Percentiles rank a stretch among this genome's conserved stretches.
phyloP scores from a whole-genome alignment of 257 asterid genomes.

The Nicotiana knightiana region DNA sequence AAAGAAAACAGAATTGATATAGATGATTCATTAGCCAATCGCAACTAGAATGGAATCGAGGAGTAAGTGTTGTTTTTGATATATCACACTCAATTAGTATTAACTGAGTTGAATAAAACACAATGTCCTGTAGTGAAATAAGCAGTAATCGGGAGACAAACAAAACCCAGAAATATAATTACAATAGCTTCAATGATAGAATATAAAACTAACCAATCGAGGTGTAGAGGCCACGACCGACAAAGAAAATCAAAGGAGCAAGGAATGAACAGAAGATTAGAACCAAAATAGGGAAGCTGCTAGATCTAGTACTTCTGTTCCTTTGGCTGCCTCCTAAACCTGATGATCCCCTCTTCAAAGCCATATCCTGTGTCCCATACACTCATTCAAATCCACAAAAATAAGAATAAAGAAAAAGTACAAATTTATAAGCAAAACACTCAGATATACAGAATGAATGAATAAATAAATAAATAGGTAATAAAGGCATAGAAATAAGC shows the following conservation, averaged over 20 bases:
- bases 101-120: neutral
- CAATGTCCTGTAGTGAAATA: neutral
- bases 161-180: neutral
- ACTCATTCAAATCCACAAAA: neutral
- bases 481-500: neutral
- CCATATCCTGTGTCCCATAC: conserved; percentile 1
- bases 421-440: neutral
- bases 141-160: neutral
- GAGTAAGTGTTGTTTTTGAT: neutral
- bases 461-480: neutral
- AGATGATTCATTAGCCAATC: neutral
- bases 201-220: conserved; percentile 40
- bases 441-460: too few species aligned
- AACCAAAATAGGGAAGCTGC: conserved; percentile 14
- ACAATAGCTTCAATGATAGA: neutral
- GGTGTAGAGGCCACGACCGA: conserved; percentile 41
- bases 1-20: too few species aligned
- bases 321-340: conserved; percentile 15
- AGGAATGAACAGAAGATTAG: conserved; percentile 25
- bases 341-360: conserved; percentile 19
- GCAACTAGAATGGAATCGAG: neutral
- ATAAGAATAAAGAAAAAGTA: neutral
- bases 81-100: neutral
- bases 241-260: conserved; percentile 34
- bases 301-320: conserved; percentile 26